phyloP scores from a whole-genome alignment of 1,284 basidiomycete species.

The Stygiomarasmius scandens region DNA sequence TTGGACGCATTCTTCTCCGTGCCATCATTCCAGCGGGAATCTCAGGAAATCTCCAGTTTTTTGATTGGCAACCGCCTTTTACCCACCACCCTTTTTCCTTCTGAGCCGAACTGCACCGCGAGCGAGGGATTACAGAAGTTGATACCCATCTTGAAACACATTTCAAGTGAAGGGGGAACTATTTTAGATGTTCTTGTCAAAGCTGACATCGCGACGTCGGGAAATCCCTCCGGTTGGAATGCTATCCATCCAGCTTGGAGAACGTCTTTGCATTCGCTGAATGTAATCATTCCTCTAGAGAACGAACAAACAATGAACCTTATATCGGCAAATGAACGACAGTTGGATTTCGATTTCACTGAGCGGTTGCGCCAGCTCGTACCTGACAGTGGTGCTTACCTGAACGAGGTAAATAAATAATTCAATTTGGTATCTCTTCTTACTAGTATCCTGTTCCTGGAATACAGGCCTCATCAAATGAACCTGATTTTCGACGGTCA shows the following conservation, averaged over 20 bases:
- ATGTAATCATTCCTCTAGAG: not conserved
- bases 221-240: constrained; percentile 3
- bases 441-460: not conserved
- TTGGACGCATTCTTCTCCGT: not conserved
- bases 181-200: constrained; percentile 12
- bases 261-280: constrained; percentile 1
- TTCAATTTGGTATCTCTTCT: not conserved
- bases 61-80: constrained; percentile 11
- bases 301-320: not conserved
- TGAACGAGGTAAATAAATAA: constrained; percentile 15
- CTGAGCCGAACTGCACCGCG: not conserved
- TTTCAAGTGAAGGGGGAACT: constrained; percentile 8
- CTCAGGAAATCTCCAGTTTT: not conserved
- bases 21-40: not conserved
- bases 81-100: constrained; percentile 6
- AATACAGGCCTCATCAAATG: constrained; percentile 18
- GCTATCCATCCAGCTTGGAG: constrained; percentile 18
- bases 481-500: constrained; percentile 20
- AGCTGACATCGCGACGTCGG: constrained; percentile 4
- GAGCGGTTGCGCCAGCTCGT: constrained; percentile 10
- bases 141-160: constrained; percentile 7
- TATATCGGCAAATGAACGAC: not conserved
- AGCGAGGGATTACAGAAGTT: constrained; percentile 3
- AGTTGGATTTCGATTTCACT: constrained; percentile 8
- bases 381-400: constrained; percentile 16